Base-by-base conservation (phyloP, 331 rosid species). In the Quercus lobata region DNA sequence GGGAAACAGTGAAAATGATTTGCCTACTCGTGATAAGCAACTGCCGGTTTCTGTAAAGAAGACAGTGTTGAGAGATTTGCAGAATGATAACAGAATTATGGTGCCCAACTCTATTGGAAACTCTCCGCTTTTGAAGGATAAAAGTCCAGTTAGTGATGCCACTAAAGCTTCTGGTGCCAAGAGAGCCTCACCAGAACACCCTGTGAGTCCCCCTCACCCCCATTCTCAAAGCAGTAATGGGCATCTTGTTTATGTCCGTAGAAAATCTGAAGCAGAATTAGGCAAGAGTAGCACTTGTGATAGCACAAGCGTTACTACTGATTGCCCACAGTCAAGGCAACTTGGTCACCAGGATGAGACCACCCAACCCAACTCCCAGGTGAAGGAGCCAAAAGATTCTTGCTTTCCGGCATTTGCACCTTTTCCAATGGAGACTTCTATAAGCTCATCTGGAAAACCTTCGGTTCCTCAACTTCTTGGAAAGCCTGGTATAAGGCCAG, bases 191-290 rank as follows among this genome's bases (percentile, higher is more conserved):
- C 79, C 91, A 63, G 93, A 88, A 84, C 75, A 62, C 75, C 79
- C 92, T 16, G 79, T 65, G 75, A 86, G 80, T 79, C 92, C 89
- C 65, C 75, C 90, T 71, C 86, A 81, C 76, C 90, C 82, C 37
- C 94, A 90, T 58, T 86, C 92, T 76, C 88, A 88, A 16, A 76
- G 86, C 66, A 88, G 74, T 81, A 91, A 75, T 81, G 92, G 96
- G 60, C 97, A 86, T 83, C 99, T 93, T 75, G 99, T 95, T 68
- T 95, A 95, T 83, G 96, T 90, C 75, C 99, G 99, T 24, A 89
- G 99, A 87, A 95, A 93, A 79, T 86, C 97, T 5, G 99, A 95
- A 76, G 87, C 90, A 41, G 98, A 95, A 30, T 24, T 86, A 78
- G 87, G 90, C 79, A 95, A 91, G 87, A 88, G 78, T 72, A 84